Conservation (phyloP, 2,329 filamentous ascomycete species). For the Bretziella fagacearum region DNA sequence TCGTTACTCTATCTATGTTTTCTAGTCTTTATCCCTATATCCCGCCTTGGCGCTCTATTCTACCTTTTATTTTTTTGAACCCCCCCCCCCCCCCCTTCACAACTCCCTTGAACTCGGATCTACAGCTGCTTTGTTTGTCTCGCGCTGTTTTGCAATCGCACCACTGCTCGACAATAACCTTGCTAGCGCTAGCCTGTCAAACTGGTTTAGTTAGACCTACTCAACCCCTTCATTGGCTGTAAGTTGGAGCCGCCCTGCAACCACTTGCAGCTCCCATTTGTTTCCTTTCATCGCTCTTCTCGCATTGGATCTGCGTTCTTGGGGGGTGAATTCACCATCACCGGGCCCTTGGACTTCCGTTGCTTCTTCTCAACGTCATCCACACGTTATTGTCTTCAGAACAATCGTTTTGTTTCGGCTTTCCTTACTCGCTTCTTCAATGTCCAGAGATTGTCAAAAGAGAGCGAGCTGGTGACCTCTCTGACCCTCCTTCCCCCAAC, state of each 20-base stretch:
- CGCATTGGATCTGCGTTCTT: constrained; percentile 3
- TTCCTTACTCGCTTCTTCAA: neutral
- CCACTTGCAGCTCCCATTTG: neutral
- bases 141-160: constrained; percentile 4
- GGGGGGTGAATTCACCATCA: constrained; percentile 4
- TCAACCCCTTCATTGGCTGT: constrained; percentile 1
- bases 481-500: neutral
- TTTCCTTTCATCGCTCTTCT: neutral
- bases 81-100: neutral
- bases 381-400: neutral
- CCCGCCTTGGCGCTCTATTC: neutral
- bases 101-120: neutral
- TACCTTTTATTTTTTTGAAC: neutral
- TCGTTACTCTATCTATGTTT: neutral
- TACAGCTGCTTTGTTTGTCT: neutral
- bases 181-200: constrained; percentile 7
- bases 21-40: neutral
- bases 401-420: neutral
- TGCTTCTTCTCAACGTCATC: neutral
- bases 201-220: constrained; percentile 1
- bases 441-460: neutral
- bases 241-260: constrained; percentile 2
- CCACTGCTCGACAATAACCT: neutral
- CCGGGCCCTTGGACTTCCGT: neutral
- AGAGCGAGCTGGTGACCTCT: constrained; percentile 2